A percentile compares a stretch with the other conserved stretches of the same genome.
These are phyloP conservation scores for Porodaedalea pini DNA, from an alignment of 1,284 basidiomycete species.

Conservation along the genomic window DNA sequence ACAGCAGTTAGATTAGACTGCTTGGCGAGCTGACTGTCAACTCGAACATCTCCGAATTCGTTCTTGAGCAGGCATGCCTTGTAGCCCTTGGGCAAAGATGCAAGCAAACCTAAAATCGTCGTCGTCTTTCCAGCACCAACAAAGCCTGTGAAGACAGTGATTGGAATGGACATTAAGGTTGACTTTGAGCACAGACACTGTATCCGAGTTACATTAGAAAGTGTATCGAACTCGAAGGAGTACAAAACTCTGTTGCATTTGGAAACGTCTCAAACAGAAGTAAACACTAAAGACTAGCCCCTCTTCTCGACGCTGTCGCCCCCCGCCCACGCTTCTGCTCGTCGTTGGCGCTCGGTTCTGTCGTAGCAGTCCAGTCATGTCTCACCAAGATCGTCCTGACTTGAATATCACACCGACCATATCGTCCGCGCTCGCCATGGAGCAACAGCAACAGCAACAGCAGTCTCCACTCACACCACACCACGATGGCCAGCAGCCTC, in stretches of 20 bases:
- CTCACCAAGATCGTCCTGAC: slow-evolving; percentile 42
- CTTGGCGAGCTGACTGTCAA: slow-evolving; percentile 83
- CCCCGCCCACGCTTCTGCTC: not conserved
- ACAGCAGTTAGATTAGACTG: slow-evolving; percentile 81
- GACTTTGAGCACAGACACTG: too few relatives aligned
- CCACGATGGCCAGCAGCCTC: slow-evolving; percentile 29
- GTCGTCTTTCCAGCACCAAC: slow-evolving; percentile 72
- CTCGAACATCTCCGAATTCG: slow-evolving; percentile 82
- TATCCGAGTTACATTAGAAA: not conserved
- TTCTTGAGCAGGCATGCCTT: slow-evolving; percentile 86
- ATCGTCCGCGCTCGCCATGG: slow-evolving; percentile 63
- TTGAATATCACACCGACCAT: slow-evolving; percentile 41
- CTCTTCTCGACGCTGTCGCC: slow-evolving; percentile 5
- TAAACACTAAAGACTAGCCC: slow-evolving; percentile 7
- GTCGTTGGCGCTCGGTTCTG: slow-evolving; percentile 22
- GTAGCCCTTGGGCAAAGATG: slow-evolving; percentile 77
- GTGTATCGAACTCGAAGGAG: not conserved
- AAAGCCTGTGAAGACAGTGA: slow-evolving; percentile 86
- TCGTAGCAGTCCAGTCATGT: slow-evolving; percentile 41
- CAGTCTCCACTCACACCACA: slow-evolving; percentile 28
- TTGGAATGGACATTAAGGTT: slow-evolving; percentile 48
- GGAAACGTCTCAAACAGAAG: not conserved
- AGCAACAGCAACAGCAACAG: slow-evolving; percentile 34
- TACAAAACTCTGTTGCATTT: not conserved
- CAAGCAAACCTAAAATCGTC: slow-evolving; percentile 79